These are phyloP conservation scores for Pythium biforme DNA, from an alignment of 352 stramenopile species.

Conservation along the genomic window DNA sequence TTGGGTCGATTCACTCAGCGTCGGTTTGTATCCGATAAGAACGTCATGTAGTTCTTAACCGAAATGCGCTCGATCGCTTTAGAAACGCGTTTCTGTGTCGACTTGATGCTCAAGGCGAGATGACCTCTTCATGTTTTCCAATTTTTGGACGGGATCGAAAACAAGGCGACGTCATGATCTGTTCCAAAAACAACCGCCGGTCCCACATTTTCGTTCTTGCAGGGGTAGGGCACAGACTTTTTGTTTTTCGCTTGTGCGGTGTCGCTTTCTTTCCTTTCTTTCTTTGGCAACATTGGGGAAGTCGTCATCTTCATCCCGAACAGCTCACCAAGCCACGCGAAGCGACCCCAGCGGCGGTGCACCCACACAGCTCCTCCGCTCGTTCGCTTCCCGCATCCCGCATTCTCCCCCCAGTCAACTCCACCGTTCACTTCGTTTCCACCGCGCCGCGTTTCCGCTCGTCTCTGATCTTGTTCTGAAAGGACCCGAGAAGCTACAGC, in stretches of 20 bases:
- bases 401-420: no score
- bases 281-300: neutral
- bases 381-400: neutral
- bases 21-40: neutral
- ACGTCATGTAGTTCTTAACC: constrained; percentile 3
- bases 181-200: neutral
- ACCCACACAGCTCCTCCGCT: neutral
- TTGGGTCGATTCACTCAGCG: no score
- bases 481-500: neutral
- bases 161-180: neutral
- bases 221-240: neutral
- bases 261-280: neutral
- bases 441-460: no score
- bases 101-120: neutral
- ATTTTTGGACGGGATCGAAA: neutral
- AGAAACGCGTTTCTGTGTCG: constrained; percentile 1
- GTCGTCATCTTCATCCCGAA: neutral
- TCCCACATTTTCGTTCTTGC: neutral
- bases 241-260: constrained; percentile 1
- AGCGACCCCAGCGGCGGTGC: no score
- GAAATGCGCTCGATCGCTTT: neutral
- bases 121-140: neutral
- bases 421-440: no score
- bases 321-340: neutral
- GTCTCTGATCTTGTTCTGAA: neutral